Evolutionary conservation across 805 yeast genomes (phyloP).

Genomic region (Kluyveromyces aestuarii): DNA sequence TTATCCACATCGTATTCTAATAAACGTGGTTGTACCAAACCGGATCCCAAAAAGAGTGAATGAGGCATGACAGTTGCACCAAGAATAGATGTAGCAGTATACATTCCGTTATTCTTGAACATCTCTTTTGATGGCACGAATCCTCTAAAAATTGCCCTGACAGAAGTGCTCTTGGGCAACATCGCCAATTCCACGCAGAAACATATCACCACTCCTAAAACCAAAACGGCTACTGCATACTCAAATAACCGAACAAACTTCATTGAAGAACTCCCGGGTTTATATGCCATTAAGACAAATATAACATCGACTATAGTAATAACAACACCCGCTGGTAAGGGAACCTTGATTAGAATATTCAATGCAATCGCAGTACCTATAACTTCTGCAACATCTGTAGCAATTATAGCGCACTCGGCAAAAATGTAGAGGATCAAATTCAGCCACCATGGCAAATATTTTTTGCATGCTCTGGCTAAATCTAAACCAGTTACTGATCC

Average conservation of each 20-base stretch:
- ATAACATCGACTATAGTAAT: slow-evolving; percentile 76
- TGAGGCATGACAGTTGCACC: slow-evolving; percentile 97
- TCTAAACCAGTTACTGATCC: slow-evolving; percentile 89
- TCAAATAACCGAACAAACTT: slow-evolving; percentile 68
- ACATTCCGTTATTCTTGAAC: slow-evolving; percentile 54
- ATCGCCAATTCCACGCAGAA: slow-evolving; percentile 64
- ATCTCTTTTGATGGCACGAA: slow-evolving; percentile 51
- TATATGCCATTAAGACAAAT: slow-evolving; percentile 69
- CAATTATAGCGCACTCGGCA: slow-evolving; percentile 82
- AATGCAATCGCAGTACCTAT: slow-evolving; percentile 88
- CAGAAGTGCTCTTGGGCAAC: slow-evolving; percentile 38
- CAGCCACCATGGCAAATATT: slow-evolving; percentile 57
- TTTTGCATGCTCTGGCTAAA: slow-evolving; percentile 74
- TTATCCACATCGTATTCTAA: slow-evolving; percentile 61
- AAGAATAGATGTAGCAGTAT: slow-evolving; percentile 67
- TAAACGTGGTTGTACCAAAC: slow-evolving; percentile 75
- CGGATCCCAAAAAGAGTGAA: slow-evolving; percentile 75
- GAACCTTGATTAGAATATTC: slow-evolving; percentile 64
- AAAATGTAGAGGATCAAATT: slow-evolving; percentile 58
- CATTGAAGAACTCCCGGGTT: slow-evolving; percentile 66
- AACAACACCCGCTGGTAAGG: slow-evolving; percentile 69
- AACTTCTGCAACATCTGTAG: slow-evolving; percentile 91
- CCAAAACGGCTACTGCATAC: slow-evolving; percentile 60
- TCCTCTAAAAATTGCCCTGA: slow-evolving; percentile 49
- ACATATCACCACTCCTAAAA: slow-evolving; percentile 66